A percentile compares a stretch with the other conserved stretches of the same genome.
Evolutionary conservation across 495 filamentous ascomycete genomes (phyloP).

Genomic region (Lindgomyces ingoldianus): DNA sequence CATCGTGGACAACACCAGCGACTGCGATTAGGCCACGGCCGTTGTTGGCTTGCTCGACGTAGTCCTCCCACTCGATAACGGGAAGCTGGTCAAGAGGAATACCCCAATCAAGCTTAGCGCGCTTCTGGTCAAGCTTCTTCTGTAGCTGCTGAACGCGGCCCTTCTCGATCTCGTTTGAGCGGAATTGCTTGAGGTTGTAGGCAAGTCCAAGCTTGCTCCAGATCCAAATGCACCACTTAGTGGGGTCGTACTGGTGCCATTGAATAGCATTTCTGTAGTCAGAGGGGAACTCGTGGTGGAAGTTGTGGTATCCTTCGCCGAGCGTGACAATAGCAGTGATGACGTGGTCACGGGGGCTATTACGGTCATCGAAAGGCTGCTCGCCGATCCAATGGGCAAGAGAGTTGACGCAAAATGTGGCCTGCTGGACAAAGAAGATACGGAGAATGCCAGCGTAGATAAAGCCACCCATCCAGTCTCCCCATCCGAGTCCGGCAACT

Average conservation of each 20-base stretch:
- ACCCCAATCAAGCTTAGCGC: slow-evolving; percentile 90
- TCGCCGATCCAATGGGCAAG: slow-evolving; percentile 98
- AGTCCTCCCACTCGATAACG: slow-evolving; percentile 96
- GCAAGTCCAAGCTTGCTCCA: slow-evolving; percentile 94
- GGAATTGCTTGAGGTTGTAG: slow-evolving; percentile 96
- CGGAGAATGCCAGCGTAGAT: slow-evolving; percentile 94
- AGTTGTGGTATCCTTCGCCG: slow-evolving; percentile 98
- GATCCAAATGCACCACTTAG: slow-evolving; percentile 94
- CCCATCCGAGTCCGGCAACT: slow-evolving; percentile 84
- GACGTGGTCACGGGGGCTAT: slow-evolving; percentile 94
- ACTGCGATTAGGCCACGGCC: slow-evolving; percentile 85
- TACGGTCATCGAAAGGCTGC: slow-evolving; percentile 98
- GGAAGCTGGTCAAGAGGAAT: slow-evolving; percentile 89
- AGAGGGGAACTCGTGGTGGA: slow-evolving; percentile 99
- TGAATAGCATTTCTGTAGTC: slow-evolving; percentile 98
- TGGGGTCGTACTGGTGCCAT: slow-evolving; percentile 98
- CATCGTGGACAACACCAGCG: slow-evolving; percentile 95
- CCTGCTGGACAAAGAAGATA: slow-evolving; percentile 98
- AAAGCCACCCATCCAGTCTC: slow-evolving; percentile 87
- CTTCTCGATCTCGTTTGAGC: slow-evolving; percentile 98
- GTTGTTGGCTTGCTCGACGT: slow-evolving; percentile 81
- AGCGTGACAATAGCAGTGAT: slow-evolving; percentile 95
- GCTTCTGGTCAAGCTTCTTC: slow-evolving; percentile 99
- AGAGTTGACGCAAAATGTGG: slow-evolving; percentile 99
- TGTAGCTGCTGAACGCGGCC: slow-evolving; percentile 94